These are phyloP conservation scores for Amanita rimosa DNA, from an alignment of 768 basidiomycete genomes.

Conservation along the genomic window DNA sequence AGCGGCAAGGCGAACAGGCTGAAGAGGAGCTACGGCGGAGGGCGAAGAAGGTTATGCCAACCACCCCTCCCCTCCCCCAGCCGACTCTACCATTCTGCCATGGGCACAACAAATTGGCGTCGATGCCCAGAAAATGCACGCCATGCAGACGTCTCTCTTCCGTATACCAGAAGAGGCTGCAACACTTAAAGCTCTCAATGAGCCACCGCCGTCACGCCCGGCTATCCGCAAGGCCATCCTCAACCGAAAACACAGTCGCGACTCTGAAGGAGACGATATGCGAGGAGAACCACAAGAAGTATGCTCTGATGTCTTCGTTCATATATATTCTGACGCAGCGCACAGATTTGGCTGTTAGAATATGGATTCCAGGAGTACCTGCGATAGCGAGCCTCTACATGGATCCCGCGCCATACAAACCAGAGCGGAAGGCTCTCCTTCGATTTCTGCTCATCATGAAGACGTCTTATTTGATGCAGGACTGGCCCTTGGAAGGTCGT, in stretches of 20 bases:
- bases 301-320: conserved; percentile 13
- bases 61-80: conserved; percentile 18
- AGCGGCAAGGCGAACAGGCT: not conserved
- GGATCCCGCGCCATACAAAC: conserved; percentile 54
- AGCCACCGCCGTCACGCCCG: conserved; percentile 18
- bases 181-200: conserved; percentile 38
- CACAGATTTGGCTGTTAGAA: too few species aligned
- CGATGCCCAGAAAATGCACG: conserved; percentile 83
- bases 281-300: conserved; percentile 55
- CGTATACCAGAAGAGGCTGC: conserved; percentile 65
- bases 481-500: conserved; percentile 75
- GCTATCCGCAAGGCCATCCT: conserved; percentile 22
- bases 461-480: conserved; percentile 69
- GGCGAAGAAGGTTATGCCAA: conserved; percentile 42
- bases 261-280: conserved; percentile 62
- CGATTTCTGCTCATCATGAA: conserved; percentile 55
- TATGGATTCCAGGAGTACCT: too few species aligned
- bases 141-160: conserved; percentile 89
- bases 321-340: not conserved
- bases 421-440: conserved; percentile 57
- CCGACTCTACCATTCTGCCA: conserved; percentile 44
- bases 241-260: conserved; percentile 66
- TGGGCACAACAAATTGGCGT: conserved; percentile 68
- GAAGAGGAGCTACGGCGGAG: conserved; percentile 38
- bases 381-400: conserved; percentile 62